These are phyloP conservation scores for Trichophyton schoenleinii DNA, from an alignment of 2,329 filamentous ascomycete species.

Conservation along the genomic window DNA sequence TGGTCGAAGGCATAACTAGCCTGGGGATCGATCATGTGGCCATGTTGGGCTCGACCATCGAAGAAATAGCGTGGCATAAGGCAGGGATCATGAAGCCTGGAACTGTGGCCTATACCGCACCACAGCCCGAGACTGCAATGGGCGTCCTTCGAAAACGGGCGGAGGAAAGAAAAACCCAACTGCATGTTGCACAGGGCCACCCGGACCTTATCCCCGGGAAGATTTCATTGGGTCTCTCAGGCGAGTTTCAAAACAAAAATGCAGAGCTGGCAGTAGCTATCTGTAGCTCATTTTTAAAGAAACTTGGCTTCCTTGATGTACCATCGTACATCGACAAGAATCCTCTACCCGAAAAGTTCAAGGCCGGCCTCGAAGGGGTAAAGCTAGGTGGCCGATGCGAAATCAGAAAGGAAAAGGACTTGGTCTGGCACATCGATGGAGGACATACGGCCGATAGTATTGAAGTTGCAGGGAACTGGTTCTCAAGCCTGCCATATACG, in stretches of 20 bases:
- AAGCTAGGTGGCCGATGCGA: conserved; percentile 69
- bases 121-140: conserved; percentile 43
- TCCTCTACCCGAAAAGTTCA: conserved; percentile 48
- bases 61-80: conserved; percentile 86
- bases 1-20: conserved; percentile 61
- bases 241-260: conserved; percentile 51
- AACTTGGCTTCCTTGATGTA: conserved; percentile 24
- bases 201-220: conserved; percentile 33
- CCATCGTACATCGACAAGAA: conserved; percentile 28
- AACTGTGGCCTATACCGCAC: conserved; percentile 50
- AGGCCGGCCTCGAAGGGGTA: conserved; percentile 52
- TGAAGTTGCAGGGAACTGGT: conserved; percentile 64
- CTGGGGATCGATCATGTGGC: conserved; percentile 75
- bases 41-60: conserved; percentile 66
- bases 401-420: conserved; percentile 42
- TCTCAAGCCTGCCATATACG: conserved; percentile 41
- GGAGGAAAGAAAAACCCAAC: conserved; percentile 34
- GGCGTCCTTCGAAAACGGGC: conserved; percentile 46
- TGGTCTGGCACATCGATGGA: conserved; percentile 73
- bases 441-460: conserved; percentile 82
- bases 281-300: conserved; percentile 29
- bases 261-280: conserved; percentile 47
- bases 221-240: conserved; percentile 46
- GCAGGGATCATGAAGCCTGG: conserved; percentile 68
- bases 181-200: conserved; percentile 40